These are phyloP conservation scores for Telopea speciosissima DNA, from an alignment of 177 flowering plant species.

Conservation along the genomic window DNA sequence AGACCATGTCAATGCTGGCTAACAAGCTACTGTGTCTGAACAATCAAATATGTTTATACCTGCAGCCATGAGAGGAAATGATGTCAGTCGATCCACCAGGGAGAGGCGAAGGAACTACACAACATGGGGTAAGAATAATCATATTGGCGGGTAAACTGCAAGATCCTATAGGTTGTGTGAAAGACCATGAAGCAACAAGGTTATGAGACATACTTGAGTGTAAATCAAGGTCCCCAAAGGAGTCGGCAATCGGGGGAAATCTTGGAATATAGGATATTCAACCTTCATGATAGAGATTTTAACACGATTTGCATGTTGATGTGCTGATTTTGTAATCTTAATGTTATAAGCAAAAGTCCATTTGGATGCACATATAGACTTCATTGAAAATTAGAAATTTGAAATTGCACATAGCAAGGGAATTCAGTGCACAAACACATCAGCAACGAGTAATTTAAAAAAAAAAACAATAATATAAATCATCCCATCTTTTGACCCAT, in stretches of 20 bases:
- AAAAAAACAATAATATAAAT: too few species aligned
- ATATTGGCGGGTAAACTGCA: background rate
- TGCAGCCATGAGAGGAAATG: constrained; percentile 57
- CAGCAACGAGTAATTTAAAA: background rate
- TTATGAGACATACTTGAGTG: constrained; percentile 29
- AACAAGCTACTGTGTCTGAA: background rate
- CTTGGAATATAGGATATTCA: constrained; percentile 54
- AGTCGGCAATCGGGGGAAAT: constrained; percentile 44
- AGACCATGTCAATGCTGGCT: background rate
- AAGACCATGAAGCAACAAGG: background rate
- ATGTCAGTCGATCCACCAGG: constrained; percentile 43
- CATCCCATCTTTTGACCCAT: background rate
- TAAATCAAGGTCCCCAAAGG: constrained; percentile 49
- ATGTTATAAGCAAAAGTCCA: background rate
- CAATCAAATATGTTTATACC: constrained; percentile 22
- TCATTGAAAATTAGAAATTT: background rate
- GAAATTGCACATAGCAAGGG: background rate
- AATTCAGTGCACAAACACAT: too few species aligned
- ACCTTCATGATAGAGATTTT: constrained; percentile 30
- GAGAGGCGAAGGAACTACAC: constrained; percentile 44
- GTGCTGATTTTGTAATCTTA: background rate
- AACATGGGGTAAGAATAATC: constrained; percentile 2
- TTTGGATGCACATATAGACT: background rate
- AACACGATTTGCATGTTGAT: background rate
- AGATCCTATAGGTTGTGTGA: background rate